Base-by-base conservation (phyloP, 805 yeast genomes). In the Jamesozyma spencerorum region DNA sequence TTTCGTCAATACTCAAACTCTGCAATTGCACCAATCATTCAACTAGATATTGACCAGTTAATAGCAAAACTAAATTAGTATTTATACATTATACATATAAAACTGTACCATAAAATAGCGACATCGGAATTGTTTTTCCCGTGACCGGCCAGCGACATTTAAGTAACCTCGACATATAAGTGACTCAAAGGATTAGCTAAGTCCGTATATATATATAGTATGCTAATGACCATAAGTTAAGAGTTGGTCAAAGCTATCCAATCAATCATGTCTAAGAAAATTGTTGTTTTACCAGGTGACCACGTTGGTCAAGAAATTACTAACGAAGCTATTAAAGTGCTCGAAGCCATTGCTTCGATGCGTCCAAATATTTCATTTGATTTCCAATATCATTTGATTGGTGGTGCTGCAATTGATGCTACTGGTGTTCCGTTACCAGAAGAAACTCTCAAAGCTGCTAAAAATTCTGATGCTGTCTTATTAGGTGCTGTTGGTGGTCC, bases 401-500 rank as follows among this genome's bases (percentile, higher is more conserved):
- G 98, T 48, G 98, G 98, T 56, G 97, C 97, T 38, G 94, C 97
- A 36, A 90, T 92, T 57, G 98, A 92, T 62, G 96, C 96, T 42
- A 81, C 94, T 34, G 98, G 98, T 40, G 80, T 62, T 38, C 97
- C 98, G 44, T 71, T 92, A 48, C 83, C 96, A 13, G 94, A 83
- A 45, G 90, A 72, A 43, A 74, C 96, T 3, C 71, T 92, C 36
- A 83, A 68, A 35, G 87, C 95, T 8, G 75, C 97, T 29, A 87
- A 85, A 65, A 67, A 68, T 34, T 81, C 97, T 1, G 94, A 90
- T 60, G 98, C 97, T 19, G 95, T 92, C n/a, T 69, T 92, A 49
- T 72, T 92, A 42, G 98, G 98, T 50, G 96, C 98, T 7, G 98
- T 92, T 27, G 98, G 98, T 48, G 98, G 98, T 27, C 98, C 98